These are phyloP conservation scores for Venustampulla echinocandica DNA, from an alignment of 495 filamentous ascomycete species.

Conservation along the genomic window DNA sequence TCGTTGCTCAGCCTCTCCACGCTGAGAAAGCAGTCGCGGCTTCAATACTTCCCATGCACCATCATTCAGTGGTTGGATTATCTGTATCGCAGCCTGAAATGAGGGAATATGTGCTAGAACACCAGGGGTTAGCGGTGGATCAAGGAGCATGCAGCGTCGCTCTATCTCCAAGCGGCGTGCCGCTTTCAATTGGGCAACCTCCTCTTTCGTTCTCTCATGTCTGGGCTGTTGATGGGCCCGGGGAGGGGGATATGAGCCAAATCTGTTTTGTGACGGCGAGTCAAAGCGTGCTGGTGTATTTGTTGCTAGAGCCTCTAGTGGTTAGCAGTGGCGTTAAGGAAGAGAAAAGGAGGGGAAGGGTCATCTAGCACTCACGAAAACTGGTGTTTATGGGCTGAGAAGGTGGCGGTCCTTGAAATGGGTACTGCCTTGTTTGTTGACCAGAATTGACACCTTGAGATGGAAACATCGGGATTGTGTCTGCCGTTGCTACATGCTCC, in stretches of 20 bases:
- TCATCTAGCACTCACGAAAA: not conserved
- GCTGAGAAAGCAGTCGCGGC: conserved; percentile 55
- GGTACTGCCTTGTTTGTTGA: not conserved
- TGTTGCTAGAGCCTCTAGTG: conserved; percentile 6
- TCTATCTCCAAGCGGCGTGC: conserved; percentile 58
- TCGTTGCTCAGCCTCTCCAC: conserved; percentile 45
- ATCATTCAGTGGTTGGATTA: conserved; percentile 53
- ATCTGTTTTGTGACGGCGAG: conserved; percentile 20
- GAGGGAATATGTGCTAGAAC: conserved; percentile 58
- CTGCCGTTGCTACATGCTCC: not conserved
- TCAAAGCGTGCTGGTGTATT: conserved; percentile 17
- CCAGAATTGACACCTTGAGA: not conserved
- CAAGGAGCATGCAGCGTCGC: conserved; percentile 48
- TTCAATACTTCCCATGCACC: conserved; percentile 55
- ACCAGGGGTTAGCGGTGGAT: conserved; percentile 50
- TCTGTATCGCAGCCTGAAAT: conserved; percentile 61
- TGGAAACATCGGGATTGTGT: not conserved
- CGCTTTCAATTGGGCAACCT: conserved; percentile 46
- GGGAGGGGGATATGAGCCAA: conserved; percentile 6
- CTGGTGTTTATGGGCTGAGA: not conserved
- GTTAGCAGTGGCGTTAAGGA: no score
- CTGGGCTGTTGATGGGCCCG: conserved; percentile 18
- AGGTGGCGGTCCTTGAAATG: not conserved
- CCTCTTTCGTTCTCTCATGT: conserved; percentile 35
- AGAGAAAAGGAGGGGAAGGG: no score